Evolutionary conservation across 352 stramenopile species (phyloP), one percentile per base, ranked within the genome.

Genomic region (Hyaloperonospora brassicae): DNA sequence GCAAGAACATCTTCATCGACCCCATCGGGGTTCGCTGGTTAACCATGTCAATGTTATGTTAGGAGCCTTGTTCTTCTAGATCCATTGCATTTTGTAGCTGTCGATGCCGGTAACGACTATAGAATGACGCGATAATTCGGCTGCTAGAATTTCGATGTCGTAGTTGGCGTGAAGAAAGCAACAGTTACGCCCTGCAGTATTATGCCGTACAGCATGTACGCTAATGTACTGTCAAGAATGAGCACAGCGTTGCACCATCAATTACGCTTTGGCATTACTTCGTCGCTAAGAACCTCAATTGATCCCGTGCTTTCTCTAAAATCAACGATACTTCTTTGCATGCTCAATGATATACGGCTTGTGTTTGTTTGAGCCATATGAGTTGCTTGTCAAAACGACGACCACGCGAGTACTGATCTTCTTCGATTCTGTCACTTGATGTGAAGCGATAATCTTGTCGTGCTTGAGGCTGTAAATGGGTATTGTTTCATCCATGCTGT

Each of bases 231-330:
- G 14, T 55, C 40, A 13, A 55, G 21, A 2, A 48, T 14, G 12
- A 55, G 25, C 7, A 55, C 13, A 49, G 47, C 40, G 2, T 49
- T 42, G 13, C 50, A 3, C 48, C 2, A 35, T 54, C 38, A 54
- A 46, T 35, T 23, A 54, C 21, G 34, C 47, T 38, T 44, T 54
- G 5, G 35, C 30, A 25, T 54, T 36, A 13, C 27, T 46, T n/a
- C 10, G n/a, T 7, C 42, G 42, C 1, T 52, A n/a, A 31, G 27
- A 31, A 8, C 38, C 14, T 10, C 35, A 14, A 21, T 5, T 10
- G 9, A 42, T 42, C 36, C 36, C 36, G 31, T 4, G 42, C 17
- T 43, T 27, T 17, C 43, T 43, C 30, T 34, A 30, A 21, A 52
- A 52, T 9, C 47, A 52, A 5, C 47, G 30, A 44, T 17, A 31